phyloP scores from a whole-genome alignment of 2,329 filamentous ascomycete genomes.

The Davidsoniella australis region DNA sequence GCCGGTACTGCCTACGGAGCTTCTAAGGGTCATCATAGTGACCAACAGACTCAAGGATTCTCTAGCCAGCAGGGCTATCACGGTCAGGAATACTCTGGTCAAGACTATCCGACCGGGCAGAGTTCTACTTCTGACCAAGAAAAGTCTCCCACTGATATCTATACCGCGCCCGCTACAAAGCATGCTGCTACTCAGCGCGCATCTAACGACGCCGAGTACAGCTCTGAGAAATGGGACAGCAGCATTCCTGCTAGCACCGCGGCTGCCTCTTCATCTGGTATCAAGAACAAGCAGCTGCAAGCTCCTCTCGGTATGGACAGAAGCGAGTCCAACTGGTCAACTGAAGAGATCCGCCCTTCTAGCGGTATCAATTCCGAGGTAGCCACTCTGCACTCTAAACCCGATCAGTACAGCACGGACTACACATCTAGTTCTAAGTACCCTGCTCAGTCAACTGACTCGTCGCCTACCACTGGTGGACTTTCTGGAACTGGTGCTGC shows the following conservation, averaged over 20 bases:
- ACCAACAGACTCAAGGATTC: neutral
- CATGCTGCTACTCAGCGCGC: neutral
- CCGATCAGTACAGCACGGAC: neutral
- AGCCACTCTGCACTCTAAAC: neutral
- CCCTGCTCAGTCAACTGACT: neutral
- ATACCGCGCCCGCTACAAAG: neutral
- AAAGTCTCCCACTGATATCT: neutral
- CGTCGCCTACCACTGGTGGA: too few relatives aligned
- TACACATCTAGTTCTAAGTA: neutral
- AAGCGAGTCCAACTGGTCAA: constrained; percentile 9
- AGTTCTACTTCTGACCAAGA: too few relatives aligned
- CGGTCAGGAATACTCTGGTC: neutral
- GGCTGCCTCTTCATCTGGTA: neutral
- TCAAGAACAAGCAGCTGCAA: constrained; percentile 3
- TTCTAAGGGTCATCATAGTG: neutral
- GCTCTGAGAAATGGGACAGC: constrained; percentile 4
- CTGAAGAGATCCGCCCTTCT: constrained; percentile 9
- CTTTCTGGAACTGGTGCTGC: neutral
- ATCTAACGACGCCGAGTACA: constrained; percentile 1
- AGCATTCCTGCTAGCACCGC: neutral
- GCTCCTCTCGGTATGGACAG: constrained; percentile 2
- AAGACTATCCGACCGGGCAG: neutral
- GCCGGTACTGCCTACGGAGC: neutral
- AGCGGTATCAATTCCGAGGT: neutral
- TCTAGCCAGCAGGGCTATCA: neutral